Conservation (phyloP, 225 moss, liverwort and hornwort genomes). For the Polytrichum formosum region DNA sequence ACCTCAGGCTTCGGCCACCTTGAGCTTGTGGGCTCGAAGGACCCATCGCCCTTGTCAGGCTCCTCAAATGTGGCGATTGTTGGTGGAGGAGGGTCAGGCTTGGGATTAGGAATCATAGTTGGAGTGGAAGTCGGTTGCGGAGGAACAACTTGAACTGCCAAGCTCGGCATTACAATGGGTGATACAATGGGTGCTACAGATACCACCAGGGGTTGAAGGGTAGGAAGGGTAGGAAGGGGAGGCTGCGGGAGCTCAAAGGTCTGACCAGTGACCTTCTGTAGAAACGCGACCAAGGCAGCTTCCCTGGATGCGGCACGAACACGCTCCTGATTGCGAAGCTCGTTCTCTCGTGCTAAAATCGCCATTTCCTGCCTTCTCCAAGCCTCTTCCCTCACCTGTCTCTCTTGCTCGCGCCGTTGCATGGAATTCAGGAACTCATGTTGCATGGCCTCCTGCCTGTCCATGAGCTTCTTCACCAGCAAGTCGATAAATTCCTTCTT, state of each 20-base stretch:
- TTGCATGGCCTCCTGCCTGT: slow-evolving; percentile 97
- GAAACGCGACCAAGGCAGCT: slow-evolving; percentile 81
- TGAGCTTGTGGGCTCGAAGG: slow-evolving; percentile 87
- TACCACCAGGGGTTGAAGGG: slow-evolving; percentile 12
- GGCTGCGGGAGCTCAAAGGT: slow-evolving; percentile 77
- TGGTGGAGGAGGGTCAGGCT: slow-evolving; percentile 16
- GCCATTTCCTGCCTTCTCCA: slow-evolving; percentile 93
- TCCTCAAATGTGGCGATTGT: slow-evolving; percentile 24
- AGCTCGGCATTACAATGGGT: slow-evolving; percentile 31
- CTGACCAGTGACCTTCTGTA: slow-evolving; percentile 91
- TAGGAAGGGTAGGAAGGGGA: slow-evolving; percentile 23
- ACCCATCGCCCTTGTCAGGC: slow-evolving; percentile 58
- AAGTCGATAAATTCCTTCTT: slow-evolving; percentile 66
- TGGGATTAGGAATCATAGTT: neutral
- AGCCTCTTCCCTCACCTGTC: slow-evolving; percentile 72
- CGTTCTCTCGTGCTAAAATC: slow-evolving; percentile 70
- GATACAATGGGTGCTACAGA: slow-evolving; percentile 25
- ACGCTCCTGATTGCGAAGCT: slow-evolving; percentile 84
- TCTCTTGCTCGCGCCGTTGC: slow-evolving; percentile 92
- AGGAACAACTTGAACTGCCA: slow-evolving; percentile 24
- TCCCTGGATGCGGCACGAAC: slow-evolving; percentile 77
- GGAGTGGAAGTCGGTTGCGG: slow-evolving; percentile 6
- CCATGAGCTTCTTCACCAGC: slow-evolving; percentile 81
- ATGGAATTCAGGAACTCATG: slow-evolving; percentile 83
- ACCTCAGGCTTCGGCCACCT: slow-evolving; percentile 98